Base-by-base conservation (phyloP, 768 basidiomycete genomes). In the Strobilomyces confusus region DNA sequence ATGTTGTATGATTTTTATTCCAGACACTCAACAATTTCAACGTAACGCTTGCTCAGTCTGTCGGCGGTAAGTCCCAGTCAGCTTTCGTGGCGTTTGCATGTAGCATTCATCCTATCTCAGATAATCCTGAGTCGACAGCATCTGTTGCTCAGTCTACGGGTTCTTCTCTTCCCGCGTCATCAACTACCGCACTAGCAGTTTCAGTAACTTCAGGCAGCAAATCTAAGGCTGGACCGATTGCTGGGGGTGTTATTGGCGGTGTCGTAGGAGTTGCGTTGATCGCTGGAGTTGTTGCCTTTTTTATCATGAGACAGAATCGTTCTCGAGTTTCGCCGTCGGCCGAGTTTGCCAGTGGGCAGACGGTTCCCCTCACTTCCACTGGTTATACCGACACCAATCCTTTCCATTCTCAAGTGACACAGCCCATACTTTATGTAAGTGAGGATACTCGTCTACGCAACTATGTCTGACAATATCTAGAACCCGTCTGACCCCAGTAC, bases 221-320 rank as follows among this genome's bases (percentile, higher is more conserved):
- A 20, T 50, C 58, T 17, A 69, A 80, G 57, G 70, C 77, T 1
- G 83, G 79, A 3, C 80, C 81, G 9, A 85, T 86, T 34, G 75
- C 79, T 3, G 83, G 83, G 2, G 81, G 80, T 20, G 84, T 86
- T 34, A 81, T 79, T 0, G 85, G 84, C 36, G 84, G 86, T n/a
- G 79, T 85, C 1, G 72, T 80, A 23, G 73, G 65, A n/a, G 52
- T 80, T 20, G 77, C 73, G 9, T 56, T 78, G 42, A 66, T 83
- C 13, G 74, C 60, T 6, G 77, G 65, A 1, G 57, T 60, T 9
- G 40, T 68, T 6, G 60, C 75, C 49, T 83, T 77, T 73, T 73
- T 76, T 56, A 56, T 68, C 30, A 63, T 58, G 34, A 65, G 44
- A 36, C 71, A 57, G 34, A 65, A 61, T n/a, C 69, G 69, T 32